These are phyloP conservation scores for Dictyostelium discoideum DNA, from an alignment of 78 protist species.

Conservation along the genomic window DNA sequence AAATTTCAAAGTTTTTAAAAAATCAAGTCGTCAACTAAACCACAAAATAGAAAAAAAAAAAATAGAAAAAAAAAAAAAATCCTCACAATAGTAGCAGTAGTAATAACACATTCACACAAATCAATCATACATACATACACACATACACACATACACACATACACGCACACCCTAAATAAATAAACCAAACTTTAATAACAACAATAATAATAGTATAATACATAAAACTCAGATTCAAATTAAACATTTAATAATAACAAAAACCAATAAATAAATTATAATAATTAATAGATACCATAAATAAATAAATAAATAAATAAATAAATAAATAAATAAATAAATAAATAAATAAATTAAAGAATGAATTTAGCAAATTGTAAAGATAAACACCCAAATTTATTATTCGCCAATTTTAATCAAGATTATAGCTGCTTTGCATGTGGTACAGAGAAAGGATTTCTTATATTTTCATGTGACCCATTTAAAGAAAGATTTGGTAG, in stretches of 20 bases:
- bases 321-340: no score
- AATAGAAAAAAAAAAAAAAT: background rate
- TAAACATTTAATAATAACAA: no score
- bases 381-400: conserved; percentile 64
- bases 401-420: conserved; percentile 82
- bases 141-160: background rate
- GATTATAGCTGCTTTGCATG: conserved; percentile 95
- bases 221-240: no score
- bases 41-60: background rate
- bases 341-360: background rate
- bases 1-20: background rate
- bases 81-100: background rate
- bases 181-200: background rate
- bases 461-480: conserved; percentile 95
- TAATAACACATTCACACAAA: background rate
- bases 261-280: no score
- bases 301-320: no score
- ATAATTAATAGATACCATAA: no score
- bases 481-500: conserved; percentile 92
- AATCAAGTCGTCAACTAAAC: background rate
- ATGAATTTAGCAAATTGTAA: conserved; percentile 65
- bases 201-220: no score
- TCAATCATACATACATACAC: no score
- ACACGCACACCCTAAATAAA: background rate
- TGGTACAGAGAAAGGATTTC: conserved; percentile 95